These are phyloP conservation scores for Tetrapisispora taiwanensis DNA, from an alignment of 805 yeast genomes.

Conservation along the genomic window DNA sequence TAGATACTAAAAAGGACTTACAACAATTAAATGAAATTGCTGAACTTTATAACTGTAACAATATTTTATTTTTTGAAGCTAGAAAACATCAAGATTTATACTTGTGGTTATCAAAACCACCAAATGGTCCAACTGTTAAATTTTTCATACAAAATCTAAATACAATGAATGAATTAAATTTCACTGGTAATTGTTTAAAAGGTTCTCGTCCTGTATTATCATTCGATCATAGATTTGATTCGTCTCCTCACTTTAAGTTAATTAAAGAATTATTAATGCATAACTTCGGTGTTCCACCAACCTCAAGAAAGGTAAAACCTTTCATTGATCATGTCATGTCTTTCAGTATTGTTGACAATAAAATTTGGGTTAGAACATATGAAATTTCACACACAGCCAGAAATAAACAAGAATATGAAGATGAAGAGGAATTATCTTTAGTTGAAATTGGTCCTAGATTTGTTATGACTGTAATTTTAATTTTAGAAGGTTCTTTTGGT, in stretches of 20 bases:
- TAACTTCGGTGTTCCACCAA: conserved; percentile 90
- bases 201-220: conserved; percentile 92
- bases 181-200: conserved; percentile 90
- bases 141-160: conserved; percentile 91
- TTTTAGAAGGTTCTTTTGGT: conserved; percentile 92
- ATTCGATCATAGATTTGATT: conserved; percentile 72
- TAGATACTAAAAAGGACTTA: conserved; percentile 85
- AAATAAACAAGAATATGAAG: conserved; percentile 43
- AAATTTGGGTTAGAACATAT: conserved; percentile 91
- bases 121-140: conserved; percentile 94
- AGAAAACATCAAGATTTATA: conserved; percentile 94
- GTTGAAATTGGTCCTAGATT: conserved; percentile 96
- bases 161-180: conserved; percentile 90
- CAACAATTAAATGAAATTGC: conserved; percentile 90
- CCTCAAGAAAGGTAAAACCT: conserved; percentile 86
- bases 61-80: conserved; percentile 86
- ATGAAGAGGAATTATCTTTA: conserved; percentile 54
- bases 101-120: conserved; percentile 91
- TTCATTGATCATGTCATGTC: conserved; percentile 93
- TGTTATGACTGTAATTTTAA: conserved; percentile 82
- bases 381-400: conserved; percentile 64
- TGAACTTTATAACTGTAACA: conserved; percentile 93
- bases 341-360: conserved; percentile 83
- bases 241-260: conserved; percentile 55
- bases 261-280: conserved; percentile 78